Percentiles rank a stretch among this genome's conserved stretches.
Evolutionary conservation across 495 filamentous ascomycete genomes (phyloP).

Genomic region (Aspergillus asperescens): DNA sequence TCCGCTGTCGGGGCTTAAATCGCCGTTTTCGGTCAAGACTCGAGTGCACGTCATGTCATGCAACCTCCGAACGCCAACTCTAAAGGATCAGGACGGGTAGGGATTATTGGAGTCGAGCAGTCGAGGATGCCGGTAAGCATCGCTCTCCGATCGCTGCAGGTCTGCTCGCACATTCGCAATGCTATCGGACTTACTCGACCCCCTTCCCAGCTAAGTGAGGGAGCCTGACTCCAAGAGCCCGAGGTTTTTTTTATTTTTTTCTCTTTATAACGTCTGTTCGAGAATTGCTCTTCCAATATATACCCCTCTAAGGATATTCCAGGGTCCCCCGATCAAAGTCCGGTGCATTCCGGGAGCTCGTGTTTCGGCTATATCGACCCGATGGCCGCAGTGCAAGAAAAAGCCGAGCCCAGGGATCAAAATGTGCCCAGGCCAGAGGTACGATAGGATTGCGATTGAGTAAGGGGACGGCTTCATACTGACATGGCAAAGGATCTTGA

Average conservation of each 20-base stretch:
- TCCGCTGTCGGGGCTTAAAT: not conserved
- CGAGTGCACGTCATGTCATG: not conserved
- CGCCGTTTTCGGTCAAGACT: not conserved
- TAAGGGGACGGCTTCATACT: not conserved
- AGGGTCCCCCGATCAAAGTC: too few relatives aligned
- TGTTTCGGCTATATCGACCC: not conserved
- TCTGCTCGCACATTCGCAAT: not conserved
- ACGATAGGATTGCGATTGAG: not conserved
- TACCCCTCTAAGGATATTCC: too few relatives aligned
- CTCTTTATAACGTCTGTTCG: too few relatives aligned
- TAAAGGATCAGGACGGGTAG: not conserved
- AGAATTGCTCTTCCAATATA: too few relatives aligned
- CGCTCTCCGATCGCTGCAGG: not conserved
- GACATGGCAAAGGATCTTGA: not conserved
- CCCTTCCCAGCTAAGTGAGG: not conserved
- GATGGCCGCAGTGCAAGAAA: constrained; percentile 1
- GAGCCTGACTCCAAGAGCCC: not conserved
- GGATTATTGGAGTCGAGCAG: too few relatives aligned
- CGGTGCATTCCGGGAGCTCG: too few relatives aligned
- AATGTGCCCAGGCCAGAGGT: not conserved
- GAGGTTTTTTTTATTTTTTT: not conserved
- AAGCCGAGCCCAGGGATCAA: not conserved
- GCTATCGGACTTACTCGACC: not conserved
- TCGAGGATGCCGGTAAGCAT: too few relatives aligned
- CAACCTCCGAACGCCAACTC: not conserved